phyloP scores from a whole-genome alignment of 2,329 filamentous ascomycete genomes.

The Diaporthe velutina region DNA sequence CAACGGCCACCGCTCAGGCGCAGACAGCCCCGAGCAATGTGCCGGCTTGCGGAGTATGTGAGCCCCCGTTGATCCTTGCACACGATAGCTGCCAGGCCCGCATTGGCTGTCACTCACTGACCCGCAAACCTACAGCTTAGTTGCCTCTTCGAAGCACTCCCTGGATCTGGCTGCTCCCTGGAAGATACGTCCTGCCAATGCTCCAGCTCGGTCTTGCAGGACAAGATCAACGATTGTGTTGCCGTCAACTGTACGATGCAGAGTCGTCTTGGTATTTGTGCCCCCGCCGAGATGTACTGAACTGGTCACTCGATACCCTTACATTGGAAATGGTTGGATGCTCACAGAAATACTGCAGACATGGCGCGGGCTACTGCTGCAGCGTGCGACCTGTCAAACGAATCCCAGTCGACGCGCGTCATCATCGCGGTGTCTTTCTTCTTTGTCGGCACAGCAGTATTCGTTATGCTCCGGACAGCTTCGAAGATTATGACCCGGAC shows the following conservation, averaged over 20 bases:
- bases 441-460: background rate
- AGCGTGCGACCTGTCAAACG: constrained; percentile 24
- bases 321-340: background rate
- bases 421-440: constrained; percentile 32
- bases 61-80: background rate
- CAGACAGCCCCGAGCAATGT: constrained; percentile 11
- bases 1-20: constrained; percentile 25
- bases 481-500: constrained; percentile 33
- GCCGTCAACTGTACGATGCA: constrained; percentile 37
- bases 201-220: constrained; percentile 5
- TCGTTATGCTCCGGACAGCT: constrained; percentile 25
- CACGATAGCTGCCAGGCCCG: background rate
- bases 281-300: background rate
- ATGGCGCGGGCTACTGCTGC: constrained; percentile 25
- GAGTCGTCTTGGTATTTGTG: constrained; percentile 33
- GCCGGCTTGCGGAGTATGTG: constrained; percentile 35
- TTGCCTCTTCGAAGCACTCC: constrained; percentile 32
- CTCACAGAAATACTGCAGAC: constrained; percentile 6
- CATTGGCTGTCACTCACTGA: constrained; percentile 3
- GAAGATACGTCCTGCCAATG: constrained; percentile 33
- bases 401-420: constrained; percentile 25
- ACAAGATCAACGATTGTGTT: constrained; percentile 29
- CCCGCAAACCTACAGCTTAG: constrained; percentile 23
- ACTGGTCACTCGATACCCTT: background rate
- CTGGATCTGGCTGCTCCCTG: constrained; percentile 17